Base-by-base conservation (phyloP, 2,329 filamentous ascomycete genomes). In the Cladophialophora psammophila region DNA sequence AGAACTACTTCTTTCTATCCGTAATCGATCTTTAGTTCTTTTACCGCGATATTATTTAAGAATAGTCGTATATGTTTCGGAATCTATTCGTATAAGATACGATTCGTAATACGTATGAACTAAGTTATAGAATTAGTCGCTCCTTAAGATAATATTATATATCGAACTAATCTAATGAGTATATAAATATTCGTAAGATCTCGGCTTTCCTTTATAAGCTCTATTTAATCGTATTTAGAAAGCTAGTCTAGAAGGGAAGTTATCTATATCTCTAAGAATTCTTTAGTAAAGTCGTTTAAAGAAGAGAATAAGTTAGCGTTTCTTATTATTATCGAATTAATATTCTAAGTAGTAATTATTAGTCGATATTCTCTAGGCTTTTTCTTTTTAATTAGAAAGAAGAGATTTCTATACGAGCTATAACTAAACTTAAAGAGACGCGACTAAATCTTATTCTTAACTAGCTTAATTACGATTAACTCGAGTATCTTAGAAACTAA, bases 371-470 rank as follows among this genome's bases (percentile, higher is more conserved):
- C 7, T 5, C 38, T 13, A 20, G 56, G 12, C 56, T 45, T 59
- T 26, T 48, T 59, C 56, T 59, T 59, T 18, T 59, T 59, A 45
- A 59, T 7, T 8, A 45, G 38, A 12, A 59, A 59, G 12, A 15
- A 59, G 1, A 12, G 56, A 8, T 59, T 59, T 15, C 32, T 15
- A 34, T 59, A 59, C 2, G 10, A 45, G 6, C 20, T 32, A 45
- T 59, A 38, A 5, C 35, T 10, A 1, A 5, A 5, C n/a, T 59
- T 15, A 15, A 59, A 59, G 20, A 59, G 36, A 13, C 36, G 10
- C 13, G 4, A 15, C 3, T 45, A 26, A 15, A 59, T 32, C 18
- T 59, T 59, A 3, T 59, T 35, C 12, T 45, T 59, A 32, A 59
- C 26, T 45, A 45, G n/a, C 38, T 34, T 45, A 45, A 59, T 59